Percentiles rank a stretch among this genome's conserved stretches.
Evolutionary conservation across 1,139 yeast species (phyloP).

Genomic region (Candida labiduridarum): DNA sequence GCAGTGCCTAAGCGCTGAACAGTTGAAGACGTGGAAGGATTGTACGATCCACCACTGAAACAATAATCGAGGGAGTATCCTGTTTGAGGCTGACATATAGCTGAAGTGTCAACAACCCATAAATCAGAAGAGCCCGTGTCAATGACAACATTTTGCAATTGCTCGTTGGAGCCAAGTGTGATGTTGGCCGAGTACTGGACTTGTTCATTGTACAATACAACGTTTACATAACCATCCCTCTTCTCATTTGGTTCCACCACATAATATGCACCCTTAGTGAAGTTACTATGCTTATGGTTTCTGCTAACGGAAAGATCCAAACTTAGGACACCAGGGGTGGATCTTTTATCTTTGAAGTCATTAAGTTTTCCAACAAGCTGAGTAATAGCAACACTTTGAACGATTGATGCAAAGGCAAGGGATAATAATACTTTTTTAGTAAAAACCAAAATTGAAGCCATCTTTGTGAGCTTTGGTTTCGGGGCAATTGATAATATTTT

Average conservation of each 20-base stretch:
- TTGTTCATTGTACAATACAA: constrained; percentile 1
- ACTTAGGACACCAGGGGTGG: neutral
- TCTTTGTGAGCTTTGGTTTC: neutral
- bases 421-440: constrained; percentile 5
- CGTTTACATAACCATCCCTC: neutral
- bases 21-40: constrained; percentile 14
- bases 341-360: constrained; percentile 1
- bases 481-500: neutral
- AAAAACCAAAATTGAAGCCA: constrained; percentile 6
- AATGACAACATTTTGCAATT: constrained; percentile 21
- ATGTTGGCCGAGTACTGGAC: constrained; percentile 9
- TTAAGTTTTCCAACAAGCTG: neutral
- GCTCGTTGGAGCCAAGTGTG: constrained; percentile 24
- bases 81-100: constrained; percentile 7
- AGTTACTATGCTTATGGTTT: neutral
- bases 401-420: constrained; percentile 8
- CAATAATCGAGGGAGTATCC: constrained; percentile 6
- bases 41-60: constrained; percentile 5
- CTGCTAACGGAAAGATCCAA: neutral
- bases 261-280: neutral
- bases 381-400: constrained; percentile 6
- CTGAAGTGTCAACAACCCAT: constrained; percentile 21
- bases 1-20: constrained; percentile 10
- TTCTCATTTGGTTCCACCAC: neutral
- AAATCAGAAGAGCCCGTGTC: constrained; percentile 36